These are phyloP conservation scores for Cenococcum geophilum DNA, from an alignment of 495 filamentous ascomycete species.

Conservation along the genomic window DNA sequence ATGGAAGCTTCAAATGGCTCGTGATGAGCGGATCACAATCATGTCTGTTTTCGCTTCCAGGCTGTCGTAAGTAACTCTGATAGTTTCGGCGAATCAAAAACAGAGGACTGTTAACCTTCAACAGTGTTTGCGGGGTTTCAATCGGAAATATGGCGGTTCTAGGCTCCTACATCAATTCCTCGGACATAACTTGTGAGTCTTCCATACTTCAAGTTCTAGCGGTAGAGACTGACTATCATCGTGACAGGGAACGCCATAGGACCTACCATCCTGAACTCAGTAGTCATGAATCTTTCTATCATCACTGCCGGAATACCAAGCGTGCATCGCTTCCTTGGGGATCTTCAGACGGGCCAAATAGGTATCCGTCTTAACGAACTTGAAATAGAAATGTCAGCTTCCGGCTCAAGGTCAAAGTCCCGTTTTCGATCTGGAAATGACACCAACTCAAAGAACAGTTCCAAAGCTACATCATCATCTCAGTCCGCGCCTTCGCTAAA, in stretches of 20 bases:
- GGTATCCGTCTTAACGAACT: constrained; percentile 2
- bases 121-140: neutral
- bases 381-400: neutral
- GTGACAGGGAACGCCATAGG: neutral
- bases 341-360: constrained; percentile 7
- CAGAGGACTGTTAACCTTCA: neutral
- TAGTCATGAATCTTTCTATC: neutral
- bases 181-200: constrained; percentile 1
- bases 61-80: neutral
- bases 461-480: neutral
- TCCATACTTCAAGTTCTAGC: neutral
- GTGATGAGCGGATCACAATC: neutral
- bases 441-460: neutral
- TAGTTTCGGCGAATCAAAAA: neutral
- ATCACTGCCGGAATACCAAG: constrained; percentile 5
- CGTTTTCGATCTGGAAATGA: neutral
- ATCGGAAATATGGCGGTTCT: neutral
- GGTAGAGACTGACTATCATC: neutral
- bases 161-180: neutral
- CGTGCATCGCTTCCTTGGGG: constrained; percentile 5
- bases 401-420: neutral
- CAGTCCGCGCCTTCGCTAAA: too few relatives aligned
- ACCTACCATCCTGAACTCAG: neutral
- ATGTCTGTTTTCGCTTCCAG: constrained; percentile 6
- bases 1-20: constrained; percentile 17